Conservation (phyloP, 2,329 filamentous ascomycete species). For the Aciculosporium take region DNA sequence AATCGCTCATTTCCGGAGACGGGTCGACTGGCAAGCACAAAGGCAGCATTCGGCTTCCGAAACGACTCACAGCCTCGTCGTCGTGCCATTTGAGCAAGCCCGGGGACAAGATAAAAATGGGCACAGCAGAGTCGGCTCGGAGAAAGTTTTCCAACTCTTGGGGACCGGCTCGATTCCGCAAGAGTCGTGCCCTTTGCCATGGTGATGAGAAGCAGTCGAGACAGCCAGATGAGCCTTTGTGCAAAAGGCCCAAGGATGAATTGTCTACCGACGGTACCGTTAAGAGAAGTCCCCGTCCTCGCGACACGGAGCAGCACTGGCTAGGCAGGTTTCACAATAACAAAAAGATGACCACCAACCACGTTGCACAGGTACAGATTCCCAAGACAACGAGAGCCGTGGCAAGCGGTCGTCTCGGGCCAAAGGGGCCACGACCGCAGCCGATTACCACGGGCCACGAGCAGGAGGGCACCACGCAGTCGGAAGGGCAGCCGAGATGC, state of each 20-base stretch:
- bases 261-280: not conserved
- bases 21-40: not conserved
- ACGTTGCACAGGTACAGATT: not conserved
- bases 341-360: not conserved
- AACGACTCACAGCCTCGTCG: not conserved
- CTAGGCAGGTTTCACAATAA: not conserved
- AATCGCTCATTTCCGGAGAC: slow-evolving; percentile 4
- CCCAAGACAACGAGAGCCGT: slow-evolving; percentile 1
- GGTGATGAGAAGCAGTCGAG: not conserved
- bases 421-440: slow-evolving; percentile 1
- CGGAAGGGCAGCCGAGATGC: not conserved
- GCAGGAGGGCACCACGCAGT: not conserved
- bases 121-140: not conserved
- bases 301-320: slow-evolving; percentile 2
- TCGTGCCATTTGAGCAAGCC: not conserved
- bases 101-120: not conserved
- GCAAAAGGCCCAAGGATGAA: not conserved
- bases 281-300: not conserved
- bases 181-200: not conserved
- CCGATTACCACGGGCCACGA: not conserved
- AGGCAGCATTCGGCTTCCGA: not conserved
- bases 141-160: slow-evolving; percentile 5
- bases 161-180: slow-evolving; percentile 4
- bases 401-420: not conserved
- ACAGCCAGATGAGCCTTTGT: not conserved